Percentiles rank a stretch among this genome's conserved stretches.
Evolutionary conservation across 1,284 basidiomycete genomes (phyloP).

Genomic region (Cystobasidiaceae sp.): DNA sequence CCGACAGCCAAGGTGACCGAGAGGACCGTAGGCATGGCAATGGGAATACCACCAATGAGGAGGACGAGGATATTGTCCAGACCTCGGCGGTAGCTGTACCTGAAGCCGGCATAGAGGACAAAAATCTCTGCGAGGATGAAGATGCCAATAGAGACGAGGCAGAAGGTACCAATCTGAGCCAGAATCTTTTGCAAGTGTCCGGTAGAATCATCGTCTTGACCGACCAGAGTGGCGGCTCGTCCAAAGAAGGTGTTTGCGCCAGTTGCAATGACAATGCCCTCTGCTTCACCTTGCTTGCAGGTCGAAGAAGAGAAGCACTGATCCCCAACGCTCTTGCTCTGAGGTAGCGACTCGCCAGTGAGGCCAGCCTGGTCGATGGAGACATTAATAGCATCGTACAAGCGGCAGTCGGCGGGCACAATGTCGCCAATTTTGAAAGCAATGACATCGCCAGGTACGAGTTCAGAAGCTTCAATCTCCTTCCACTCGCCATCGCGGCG

Average conservation of each 20-base stretch:
- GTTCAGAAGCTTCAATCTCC: slow-evolving; percentile 66
- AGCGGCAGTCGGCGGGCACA: slow-evolving; percentile 90
- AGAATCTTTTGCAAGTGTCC: slow-evolving; percentile 98
- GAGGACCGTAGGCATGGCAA: slow-evolving; percentile 95
- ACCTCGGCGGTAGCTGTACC: slow-evolving; percentile 82
- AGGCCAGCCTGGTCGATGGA: slow-evolving; percentile 92
- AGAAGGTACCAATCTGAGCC: slow-evolving; percentile 92
- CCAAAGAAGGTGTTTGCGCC: slow-evolving; percentile 60
- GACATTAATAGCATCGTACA: slow-evolving; percentile 89
- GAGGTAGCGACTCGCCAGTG: slow-evolving; percentile 90
- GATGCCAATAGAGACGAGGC: slow-evolving; percentile 70
- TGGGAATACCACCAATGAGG: slow-evolving; percentile 97
- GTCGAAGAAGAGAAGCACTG: slow-evolving; percentile 96
- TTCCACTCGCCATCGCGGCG: slow-evolving; percentile 75
- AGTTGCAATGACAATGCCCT: slow-evolving; percentile 93
- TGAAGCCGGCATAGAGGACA: slow-evolving; percentile 61
- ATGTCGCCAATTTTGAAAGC: slow-evolving; percentile 98
- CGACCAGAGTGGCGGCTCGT: slow-evolving; percentile 81
- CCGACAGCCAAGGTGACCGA: slow-evolving; percentile 96
- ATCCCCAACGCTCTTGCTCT: slow-evolving; percentile 82
- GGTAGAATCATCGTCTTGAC: slow-evolving; percentile 89
- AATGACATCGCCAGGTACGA: slow-evolving; percentile 91
- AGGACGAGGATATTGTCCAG: slow-evolving; percentile 94
- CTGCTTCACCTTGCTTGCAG: slow-evolving; percentile 95
- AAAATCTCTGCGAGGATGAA: slow-evolving; percentile 62